Base-by-base conservation (phyloP, 1,284 basidiomycete species). In the Omphalotus olearius region DNA sequence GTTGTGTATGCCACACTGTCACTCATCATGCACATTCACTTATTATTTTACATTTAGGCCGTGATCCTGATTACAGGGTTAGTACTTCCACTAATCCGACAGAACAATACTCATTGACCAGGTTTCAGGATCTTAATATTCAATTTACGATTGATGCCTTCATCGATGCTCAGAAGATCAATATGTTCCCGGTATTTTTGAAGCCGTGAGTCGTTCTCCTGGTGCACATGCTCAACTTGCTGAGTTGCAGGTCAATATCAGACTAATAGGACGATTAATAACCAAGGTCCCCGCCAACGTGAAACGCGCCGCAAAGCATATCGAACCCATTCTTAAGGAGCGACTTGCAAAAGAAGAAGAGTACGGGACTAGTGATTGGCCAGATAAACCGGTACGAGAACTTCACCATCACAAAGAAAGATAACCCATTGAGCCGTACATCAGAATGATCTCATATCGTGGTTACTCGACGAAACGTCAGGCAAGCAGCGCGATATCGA, bases 1-100 rank as follows among this genome's bases (percentile, higher is more conserved):
- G 1, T 39, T 65, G 1, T 69, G 66, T 66, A 45, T 13, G 9
- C 9, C 7, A 10, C 30, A 10, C 30, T 13, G 30, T 3, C 30
- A 33, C 9, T 33, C 13, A 33, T 2, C 9, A 33, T 10, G 30
- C 7, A 33, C 23, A 23, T 33, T 33, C 9, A 13, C 30, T 9
- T 3, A 33, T 13, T 33, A 2, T 2, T 33, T 33, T 9, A n/a
- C n/a, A n/a, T 33, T 13, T 10, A 33, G 30, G 30, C 30, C 30
- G 9, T 57, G 35, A 33, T 14, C 30, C 45, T 2, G 45, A 44
- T 23, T 53, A 35, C 35, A 33, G 16, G 18, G 51, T 48, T 14
- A 3, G 33, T 20, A 25, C 26, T 2, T 37, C 28, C 16, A 6
- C 17, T 26, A 25, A n/a, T 40, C 14, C n/a, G 33, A 43, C 44